A percentile compares a stretch with the other conserved stretches of the same genome.
These are phyloP conservation scores for Nepenthes mirabilis DNA, from an alignment of 148 eudicot genomes.

Conservation along the genomic window DNA sequence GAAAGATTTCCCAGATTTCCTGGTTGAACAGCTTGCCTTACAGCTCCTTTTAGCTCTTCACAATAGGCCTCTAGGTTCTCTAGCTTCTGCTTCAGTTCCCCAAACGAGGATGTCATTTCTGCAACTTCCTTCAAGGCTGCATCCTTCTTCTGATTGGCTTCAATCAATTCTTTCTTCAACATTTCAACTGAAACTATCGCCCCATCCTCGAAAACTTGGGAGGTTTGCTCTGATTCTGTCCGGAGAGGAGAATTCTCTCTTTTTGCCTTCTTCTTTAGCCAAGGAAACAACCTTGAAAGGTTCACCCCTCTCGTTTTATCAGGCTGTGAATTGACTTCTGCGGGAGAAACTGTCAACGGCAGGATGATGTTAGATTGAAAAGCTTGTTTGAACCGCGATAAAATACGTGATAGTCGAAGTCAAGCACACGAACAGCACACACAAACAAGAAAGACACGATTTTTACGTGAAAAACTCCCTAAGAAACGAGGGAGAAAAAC, in stretches of 20 bases:
- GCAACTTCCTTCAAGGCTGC: slow-evolving; percentile 50
- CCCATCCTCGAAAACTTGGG: slow-evolving; percentile 29
- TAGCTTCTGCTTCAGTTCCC: slow-evolving; percentile 56
- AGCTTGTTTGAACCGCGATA: too few relatives aligned
- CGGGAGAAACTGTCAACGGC: too few relatives aligned
- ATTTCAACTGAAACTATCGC: slow-evolving; percentile 37
- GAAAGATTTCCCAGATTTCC: slow-evolving; percentile 5
- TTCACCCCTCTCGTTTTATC: neutral
- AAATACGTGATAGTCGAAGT: too few relatives aligned
- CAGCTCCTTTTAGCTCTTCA: slow-evolving; percentile 65
- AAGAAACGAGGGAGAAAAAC: too few relatives aligned
- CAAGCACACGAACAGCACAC: too few relatives aligned
- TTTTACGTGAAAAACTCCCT: too few relatives aligned
- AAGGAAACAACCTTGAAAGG: neutral
- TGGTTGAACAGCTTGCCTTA: slow-evolving; percentile 33
- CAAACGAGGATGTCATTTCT: slow-evolving; percentile 69
- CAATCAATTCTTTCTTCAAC: slow-evolving; percentile 52
- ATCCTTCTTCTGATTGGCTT: slow-evolving; percentile 58
- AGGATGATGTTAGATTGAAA: too few relatives aligned
- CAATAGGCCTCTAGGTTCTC: slow-evolving; percentile 62
- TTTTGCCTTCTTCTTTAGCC: neutral
- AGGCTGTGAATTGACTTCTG: neutral
- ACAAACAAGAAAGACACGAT: too few relatives aligned
- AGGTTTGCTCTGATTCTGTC: slow-evolving; percentile 46
- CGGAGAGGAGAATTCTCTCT: slow-evolving; percentile 24